Conservation (phyloP, 2,329 filamentous ascomycete genomes). For the Fusarium oligoseptatum region DNA sequence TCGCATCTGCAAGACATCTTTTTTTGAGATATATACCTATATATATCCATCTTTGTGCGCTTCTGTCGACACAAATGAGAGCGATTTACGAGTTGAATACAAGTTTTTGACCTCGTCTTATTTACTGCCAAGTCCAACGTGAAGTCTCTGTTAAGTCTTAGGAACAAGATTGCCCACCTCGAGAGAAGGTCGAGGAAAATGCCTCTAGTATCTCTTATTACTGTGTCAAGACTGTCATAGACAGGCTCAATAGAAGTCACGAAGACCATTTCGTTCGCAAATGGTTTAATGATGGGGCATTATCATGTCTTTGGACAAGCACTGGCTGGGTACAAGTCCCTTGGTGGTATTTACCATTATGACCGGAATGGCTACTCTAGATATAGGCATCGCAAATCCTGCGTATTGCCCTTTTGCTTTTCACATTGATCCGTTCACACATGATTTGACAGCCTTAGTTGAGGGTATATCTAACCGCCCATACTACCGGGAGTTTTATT, state of each 20-base stretch:
- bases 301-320: neutral
- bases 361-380: conserved; percentile 15
- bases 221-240: neutral
- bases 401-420: conserved; percentile 12
- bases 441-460: conserved; percentile 30
- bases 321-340: conserved; percentile 1
- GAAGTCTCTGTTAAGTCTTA: neutral
- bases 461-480: conserved; percentile 45
- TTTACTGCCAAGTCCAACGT: neutral
- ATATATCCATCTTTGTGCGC: conserved; percentile 22
- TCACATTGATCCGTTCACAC: conserved; percentile 25
- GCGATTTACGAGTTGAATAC: conserved; percentile 37
- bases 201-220: neutral
- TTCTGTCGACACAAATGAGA: conserved; percentile 31
- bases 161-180: neutral
- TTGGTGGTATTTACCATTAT: conserved; percentile 14
- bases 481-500: conserved; percentile 33
- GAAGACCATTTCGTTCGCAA: neutral
- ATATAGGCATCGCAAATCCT: conserved; percentile 11
- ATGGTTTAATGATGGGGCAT: neutral
- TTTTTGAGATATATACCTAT: conserved; percentile 27
- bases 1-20: conserved; percentile 22
- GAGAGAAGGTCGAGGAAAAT: neutral
- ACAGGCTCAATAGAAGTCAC: neutral
- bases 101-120: neutral